Evolutionary conservation across 371 early-diverging fungal species (phyloP).

Genomic region (Rhizomucor pusillus): DNA sequence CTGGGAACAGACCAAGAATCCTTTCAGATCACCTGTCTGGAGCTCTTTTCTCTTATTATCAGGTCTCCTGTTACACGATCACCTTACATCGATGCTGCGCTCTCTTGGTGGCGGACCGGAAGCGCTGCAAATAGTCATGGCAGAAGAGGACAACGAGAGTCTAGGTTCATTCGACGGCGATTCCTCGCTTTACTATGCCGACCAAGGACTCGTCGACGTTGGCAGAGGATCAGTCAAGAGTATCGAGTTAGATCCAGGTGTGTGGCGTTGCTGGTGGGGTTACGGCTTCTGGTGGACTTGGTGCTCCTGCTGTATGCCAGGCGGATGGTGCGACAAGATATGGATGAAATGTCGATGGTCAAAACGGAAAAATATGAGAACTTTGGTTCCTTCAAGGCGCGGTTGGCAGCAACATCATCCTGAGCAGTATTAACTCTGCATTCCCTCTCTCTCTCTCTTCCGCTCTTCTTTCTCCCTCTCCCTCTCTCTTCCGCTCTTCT

Average conservation of each 20-base stretch:
- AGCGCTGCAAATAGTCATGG: slow-evolving; percentile 26
- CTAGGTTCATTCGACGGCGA: slow-evolving; percentile 12
- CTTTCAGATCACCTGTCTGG: slow-evolving; percentile 7
- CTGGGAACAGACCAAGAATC: slow-evolving; percentile 8
- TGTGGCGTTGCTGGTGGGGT: slow-evolving; percentile 42
- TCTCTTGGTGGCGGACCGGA: slow-evolving; percentile 31
- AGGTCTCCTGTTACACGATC: slow-evolving; percentile 27
- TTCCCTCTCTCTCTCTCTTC: background rate
- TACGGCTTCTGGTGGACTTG: slow-evolving; percentile 45
- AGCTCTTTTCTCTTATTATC: slow-evolving; percentile 26
- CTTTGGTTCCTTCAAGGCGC: slow-evolving; percentile 3
- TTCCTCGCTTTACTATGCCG: slow-evolving; percentile 18
- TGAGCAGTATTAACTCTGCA: slow-evolving; percentile 9
- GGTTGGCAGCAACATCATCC: slow-evolving; percentile 21
- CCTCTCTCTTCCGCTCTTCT: too few species aligned
- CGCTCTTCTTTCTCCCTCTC: background rate
- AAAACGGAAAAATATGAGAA: background rate
- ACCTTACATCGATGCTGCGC: slow-evolving; percentile 18
- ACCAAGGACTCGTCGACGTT: slow-evolving; percentile 25
- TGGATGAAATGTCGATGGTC: slow-evolving; percentile 25
- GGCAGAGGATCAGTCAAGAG: slow-evolving; percentile 37
- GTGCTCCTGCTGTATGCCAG: slow-evolving; percentile 49
- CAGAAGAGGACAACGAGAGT: slow-evolving; percentile 21
- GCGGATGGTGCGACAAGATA: slow-evolving; percentile 40
- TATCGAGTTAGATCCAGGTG: slow-evolving; percentile 38